Evolutionary conservation across 1,139 yeast species (phyloP).

Genomic region (Protomyces inouyei): DNA sequence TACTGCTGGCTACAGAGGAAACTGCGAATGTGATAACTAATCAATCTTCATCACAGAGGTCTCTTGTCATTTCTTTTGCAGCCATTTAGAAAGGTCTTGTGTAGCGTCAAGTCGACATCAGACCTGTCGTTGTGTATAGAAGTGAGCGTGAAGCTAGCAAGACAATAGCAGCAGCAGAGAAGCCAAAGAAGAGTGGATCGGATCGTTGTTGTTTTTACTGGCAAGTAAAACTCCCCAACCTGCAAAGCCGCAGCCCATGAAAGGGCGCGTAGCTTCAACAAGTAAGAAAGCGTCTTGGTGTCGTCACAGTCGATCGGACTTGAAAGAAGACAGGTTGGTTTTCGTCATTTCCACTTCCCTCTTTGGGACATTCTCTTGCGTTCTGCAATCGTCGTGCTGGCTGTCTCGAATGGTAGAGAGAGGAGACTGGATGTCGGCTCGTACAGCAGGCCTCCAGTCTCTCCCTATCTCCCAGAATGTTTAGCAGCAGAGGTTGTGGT

Average conservation of each 20-base stretch:
- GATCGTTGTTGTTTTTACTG: constrained; percentile 25
- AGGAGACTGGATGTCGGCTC: no score
- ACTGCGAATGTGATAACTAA: constrained; percentile 27
- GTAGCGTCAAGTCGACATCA: background rate
- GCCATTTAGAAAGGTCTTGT: background rate
- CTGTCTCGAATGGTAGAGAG: no score
- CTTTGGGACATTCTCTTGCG: background rate
- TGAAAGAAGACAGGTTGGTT: constrained; percentile 25
- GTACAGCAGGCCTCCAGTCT: no score
- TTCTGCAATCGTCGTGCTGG: no score
- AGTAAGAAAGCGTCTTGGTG: constrained; percentile 13
- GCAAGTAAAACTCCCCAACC: constrained; percentile 25
- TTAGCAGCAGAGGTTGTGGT: no score
- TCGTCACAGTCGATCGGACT: constrained; percentile 27
- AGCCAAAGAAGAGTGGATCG: constrained; percentile 2
- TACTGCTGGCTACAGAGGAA: constrained; percentile 27
- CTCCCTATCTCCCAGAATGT: no score
- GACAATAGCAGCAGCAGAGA: background rate
- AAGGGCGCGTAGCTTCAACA: background rate
- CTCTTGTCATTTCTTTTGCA: background rate
- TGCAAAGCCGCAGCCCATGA: background rate
- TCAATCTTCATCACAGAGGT: constrained; percentile 21
- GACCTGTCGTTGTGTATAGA: background rate
- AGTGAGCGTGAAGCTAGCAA: background rate
- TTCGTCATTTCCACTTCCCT: constrained; percentile 13